phyloP scores from a whole-genome alignment of 371 early-diverging fungal species.

The Mortierella sp. region DNA sequence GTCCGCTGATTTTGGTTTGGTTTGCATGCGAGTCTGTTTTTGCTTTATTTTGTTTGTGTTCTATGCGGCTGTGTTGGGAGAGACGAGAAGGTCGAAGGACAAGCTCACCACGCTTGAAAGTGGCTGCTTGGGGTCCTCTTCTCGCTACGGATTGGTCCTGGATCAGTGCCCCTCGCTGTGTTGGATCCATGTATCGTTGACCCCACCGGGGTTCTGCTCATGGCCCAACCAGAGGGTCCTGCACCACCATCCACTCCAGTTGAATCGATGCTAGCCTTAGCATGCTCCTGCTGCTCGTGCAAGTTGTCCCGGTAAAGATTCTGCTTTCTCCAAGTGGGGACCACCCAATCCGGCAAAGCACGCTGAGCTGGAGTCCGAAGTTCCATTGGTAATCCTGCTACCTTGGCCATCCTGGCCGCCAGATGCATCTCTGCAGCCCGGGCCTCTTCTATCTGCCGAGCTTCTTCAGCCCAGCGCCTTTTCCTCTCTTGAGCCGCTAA shows the following conservation, averaged over 20 bases:
- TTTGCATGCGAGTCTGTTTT: background rate
- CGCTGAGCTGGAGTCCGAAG: background rate
- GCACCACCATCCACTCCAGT: background rate
- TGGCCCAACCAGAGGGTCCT: background rate
- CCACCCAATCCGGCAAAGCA: background rate
- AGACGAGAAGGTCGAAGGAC: background rate
- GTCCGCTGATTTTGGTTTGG: background rate
- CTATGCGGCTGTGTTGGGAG: background rate
- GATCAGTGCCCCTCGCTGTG: background rate
- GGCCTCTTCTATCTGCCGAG: background rate
- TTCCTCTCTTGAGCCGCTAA: background rate
- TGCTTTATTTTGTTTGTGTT: background rate
- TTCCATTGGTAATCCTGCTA: background rate
- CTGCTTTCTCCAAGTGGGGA: background rate
- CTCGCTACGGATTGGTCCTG: background rate
- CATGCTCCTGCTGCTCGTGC: background rate
- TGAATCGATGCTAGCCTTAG: background rate
- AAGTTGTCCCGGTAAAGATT: background rate
- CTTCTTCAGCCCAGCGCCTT: background rate
- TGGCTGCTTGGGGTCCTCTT: background rate
- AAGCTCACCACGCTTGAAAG: background rate
- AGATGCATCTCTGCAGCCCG: background rate
- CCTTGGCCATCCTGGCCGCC: background rate
- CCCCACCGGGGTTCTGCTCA: background rate
- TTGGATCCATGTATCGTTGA: background rate